Evolutionary conservation across 345 rosid species (phyloP), one percentile per base, ranked within the genome.

Genomic region (Laguncularia racemosa): DNA sequence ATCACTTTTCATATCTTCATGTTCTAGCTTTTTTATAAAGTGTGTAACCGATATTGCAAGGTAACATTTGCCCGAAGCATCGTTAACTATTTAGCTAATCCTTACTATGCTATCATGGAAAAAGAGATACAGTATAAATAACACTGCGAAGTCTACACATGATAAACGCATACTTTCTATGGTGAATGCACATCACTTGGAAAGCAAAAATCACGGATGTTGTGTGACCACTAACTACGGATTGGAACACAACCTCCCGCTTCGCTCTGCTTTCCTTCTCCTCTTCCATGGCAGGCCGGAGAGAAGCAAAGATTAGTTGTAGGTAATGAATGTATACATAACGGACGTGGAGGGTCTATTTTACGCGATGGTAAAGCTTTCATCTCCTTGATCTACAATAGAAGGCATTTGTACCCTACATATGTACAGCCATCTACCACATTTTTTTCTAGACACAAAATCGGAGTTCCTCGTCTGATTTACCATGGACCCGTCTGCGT

Each of bases 401-500:
- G 67, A 55, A 53, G 60, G 40, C 33, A 46, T n/a, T 16, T 69
- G 43, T 55, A 28, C 55, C 56, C 61, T 55, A 52, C 50, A 64
- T 79, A 77, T 79, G 78, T 75, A 75, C 85, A 75, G 56, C 61
- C 45, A 52, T 65, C 67, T 57, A 55, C 71, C 71, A n/a, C n/a
- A 59, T 50, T 48, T 57, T 65, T 54, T 20, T 51, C 57, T 67
- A 65, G 16, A 58, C 46, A 61, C 66, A 57, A 52, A 57, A 54
- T 53, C 64, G 40, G 40, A 33, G 40, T 33, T 56, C 28, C 14
- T 53, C 45, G 50, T 55, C 59, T 54, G 26, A 49, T 58, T 84
- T 78, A 93, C 99, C 96, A 93, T 13, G 92, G 97, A 67, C 92
- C 87, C 1, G 97, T 85, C 70, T 83, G 84, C 18, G 97, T 84